Base-by-base conservation (phyloP, 495 filamentous ascomycete species). In the Mycothermus thermophilus region DNA sequence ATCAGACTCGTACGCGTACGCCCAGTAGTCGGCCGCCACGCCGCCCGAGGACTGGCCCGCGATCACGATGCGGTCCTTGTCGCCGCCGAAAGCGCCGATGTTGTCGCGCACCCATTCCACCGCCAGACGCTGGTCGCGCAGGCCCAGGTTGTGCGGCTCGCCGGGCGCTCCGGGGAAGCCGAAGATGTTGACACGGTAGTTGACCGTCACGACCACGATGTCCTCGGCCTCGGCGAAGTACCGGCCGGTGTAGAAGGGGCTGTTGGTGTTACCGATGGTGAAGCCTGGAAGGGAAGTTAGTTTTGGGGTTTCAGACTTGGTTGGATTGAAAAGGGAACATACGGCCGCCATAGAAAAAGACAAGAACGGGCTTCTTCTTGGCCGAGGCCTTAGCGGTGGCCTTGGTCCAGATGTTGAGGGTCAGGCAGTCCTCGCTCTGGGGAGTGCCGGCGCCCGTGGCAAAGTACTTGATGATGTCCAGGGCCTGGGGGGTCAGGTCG, bases 51-150 rank as follows among this genome's bases (percentile, higher is more conserved):
- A 38, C 0, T 47, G 25, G 2, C 46, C 49, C 21, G 35, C 42
- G 1, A 38, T 5, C 0, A 52, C 59, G 10, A 66, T 49, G 3
- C 50, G 35, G 17, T 53, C 38, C 0, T 64, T 44, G 2, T 46
- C 39, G 2, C 43, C 43, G 9, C 39, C 75, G 42, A 80, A 80
- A 10, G 51, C 58, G 42, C 45, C 55, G 17, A 72, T 69, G 39
- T 71, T 61, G 28, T 58, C 57, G 20, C 58, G 48, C 24, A 71
- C 37, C 55, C 54, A 58, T 23, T 50, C 41, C 8, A 52, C 35
- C 5, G 30, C 50, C 10, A 14, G 31, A 3, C 55, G 20, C 26
- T 58, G 55, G 26, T 58, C 55, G 4, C 44, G 27, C 31, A 58
- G 40, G 0, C 55, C 55, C 10, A 52, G 41, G 22, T 58, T 58